A percentile compares a stretch with the other conserved stretches of the same genome.
Evolutionary conservation across 164 flowering plant species (phyloP).

Genomic region (Stephania cephalantha): DNA sequence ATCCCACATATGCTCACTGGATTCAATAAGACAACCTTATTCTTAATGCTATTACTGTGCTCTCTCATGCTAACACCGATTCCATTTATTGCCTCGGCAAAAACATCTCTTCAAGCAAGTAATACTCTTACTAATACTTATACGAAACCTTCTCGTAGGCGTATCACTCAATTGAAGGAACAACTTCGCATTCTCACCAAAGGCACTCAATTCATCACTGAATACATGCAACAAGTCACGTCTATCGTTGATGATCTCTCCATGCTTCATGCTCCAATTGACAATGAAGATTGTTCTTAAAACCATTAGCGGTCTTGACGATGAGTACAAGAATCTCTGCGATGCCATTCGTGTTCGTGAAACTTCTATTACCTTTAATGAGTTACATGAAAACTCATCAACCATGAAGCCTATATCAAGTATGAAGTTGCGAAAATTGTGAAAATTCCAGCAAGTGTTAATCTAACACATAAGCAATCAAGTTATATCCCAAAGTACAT

Average conservation of each 20-base stretch:
- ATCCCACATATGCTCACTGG: neutral
- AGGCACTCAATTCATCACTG: neutral
- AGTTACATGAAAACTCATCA: neutral
- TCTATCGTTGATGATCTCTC: slow-evolving; percentile 12
- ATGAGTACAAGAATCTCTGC: neutral
- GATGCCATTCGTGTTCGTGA: too few relatives aligned
- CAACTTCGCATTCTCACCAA: too few relatives aligned
- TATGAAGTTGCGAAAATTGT: neutral
- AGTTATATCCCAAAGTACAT: too few relatives aligned
- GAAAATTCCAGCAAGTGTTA: too few relatives aligned
- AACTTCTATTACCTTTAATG: slow-evolving; percentile 2
- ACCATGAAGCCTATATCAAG: slow-evolving; percentile 2
- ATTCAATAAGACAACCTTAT: slow-evolving; percentile 8
- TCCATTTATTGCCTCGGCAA: slow-evolving; percentile 4
- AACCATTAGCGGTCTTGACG: slow-evolving; percentile 2
- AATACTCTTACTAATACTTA: slow-evolving; percentile 6
- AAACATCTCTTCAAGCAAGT: slow-evolving; percentile 7
- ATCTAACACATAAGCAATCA: too few relatives aligned
- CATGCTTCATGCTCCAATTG: neutral
- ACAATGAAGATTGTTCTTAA: slow-evolving; percentile 3
- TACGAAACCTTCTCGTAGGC: slow-evolving; percentile 11
- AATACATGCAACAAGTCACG: slow-evolving; percentile 3
- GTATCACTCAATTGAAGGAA: neutral
- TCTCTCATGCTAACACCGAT: slow-evolving; percentile 1
- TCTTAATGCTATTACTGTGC: slow-evolving; percentile 1